Evolutionary conservation across 2,329 filamentous ascomycete genomes (phyloP), one percentile per base, ranked within the genome.

Genomic region (Phialemoniopsis sp.): DNA sequence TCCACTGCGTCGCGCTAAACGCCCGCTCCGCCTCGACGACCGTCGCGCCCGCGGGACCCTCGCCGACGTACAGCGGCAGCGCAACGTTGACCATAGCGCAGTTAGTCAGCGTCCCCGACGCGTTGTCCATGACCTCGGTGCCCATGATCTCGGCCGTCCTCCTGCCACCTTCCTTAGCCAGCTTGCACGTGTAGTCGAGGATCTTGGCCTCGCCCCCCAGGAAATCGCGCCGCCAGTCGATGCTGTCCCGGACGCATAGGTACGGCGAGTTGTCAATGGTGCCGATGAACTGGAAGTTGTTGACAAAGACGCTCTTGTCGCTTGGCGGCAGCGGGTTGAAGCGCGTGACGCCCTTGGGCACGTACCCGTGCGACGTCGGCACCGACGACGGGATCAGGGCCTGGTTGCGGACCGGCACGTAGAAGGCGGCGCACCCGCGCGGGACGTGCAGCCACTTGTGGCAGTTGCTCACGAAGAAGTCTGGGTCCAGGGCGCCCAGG

Each of bases 391-490:
- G 76, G 32, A 96, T 79, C 32, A 94, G 61, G 36, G 70, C 65
- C 58, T 96, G 91, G 59, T 94, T 89, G 16, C 84, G 74, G 14
- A 70, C 43, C 0, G 89, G 86, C 2, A 93, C 86, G 60, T 94
- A 85, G 47, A 96, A 78, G 4, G 93, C 68, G 3, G 89, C 89
- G 56, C 85, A 89, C 13, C 83, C 85, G 26, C 90, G 80, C 1
- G 90, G 91, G 1, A 80, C 78, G 54, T 80, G 82, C 8, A 96
- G 78, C 91, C 91, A 97, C 68, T 95, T 95, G 67, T 95, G 87
- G 51, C 82, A 87, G 59, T 96, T 96, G 40, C 75, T 84, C 13
- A 91, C 76, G 54, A 94, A 87, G 64, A 95, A 96, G 60, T 96
- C 90, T 0, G 89, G 82, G 46, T 89, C 77, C 3, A 89, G 64